Percentiles rank a stretch among this genome's conserved stretches.
These are phyloP conservation scores for Pseudocercospora crystallina DNA, from an alignment of 2,329 filamentous ascomycete genomes.

Conservation along the genomic window DNA sequence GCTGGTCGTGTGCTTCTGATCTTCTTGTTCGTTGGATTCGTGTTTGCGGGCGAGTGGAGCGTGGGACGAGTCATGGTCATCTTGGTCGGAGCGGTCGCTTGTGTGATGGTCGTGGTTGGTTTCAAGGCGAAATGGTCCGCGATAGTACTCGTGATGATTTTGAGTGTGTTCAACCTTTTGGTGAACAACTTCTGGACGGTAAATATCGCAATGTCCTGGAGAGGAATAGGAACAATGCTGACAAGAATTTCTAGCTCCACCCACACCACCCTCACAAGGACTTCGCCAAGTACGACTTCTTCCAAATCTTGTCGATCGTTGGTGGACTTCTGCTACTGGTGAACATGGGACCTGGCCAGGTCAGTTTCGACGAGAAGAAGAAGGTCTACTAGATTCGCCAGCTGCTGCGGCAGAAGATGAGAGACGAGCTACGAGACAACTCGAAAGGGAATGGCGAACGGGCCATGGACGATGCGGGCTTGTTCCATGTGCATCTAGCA, in stretches of 20 bases:
- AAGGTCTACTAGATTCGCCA: constrained; percentile 77
- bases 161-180: constrained; percentile 93
- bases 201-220: constrained; percentile 44
- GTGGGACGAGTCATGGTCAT: constrained; percentile 84
- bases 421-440: no score
- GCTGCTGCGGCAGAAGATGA: no score
- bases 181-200: constrained; percentile 99
- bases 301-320: constrained; percentile 98
- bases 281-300: constrained; percentile 99
- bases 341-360: constrained; percentile 96
- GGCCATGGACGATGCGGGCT: no score
- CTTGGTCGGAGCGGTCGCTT: constrained; percentile 81
- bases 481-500: no score
- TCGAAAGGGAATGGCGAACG: no score
- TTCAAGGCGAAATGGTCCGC: constrained; percentile 99
- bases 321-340: constrained; percentile 93
- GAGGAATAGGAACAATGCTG: neutral
- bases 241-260: constrained; percentile 66
- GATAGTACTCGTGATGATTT: constrained; percentile 87
- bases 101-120: constrained; percentile 96
- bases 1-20: constrained; percentile 93
- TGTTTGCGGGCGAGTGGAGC: constrained; percentile 92
- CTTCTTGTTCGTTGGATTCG: constrained; percentile 95
- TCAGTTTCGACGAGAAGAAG: constrained; percentile 99
- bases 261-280: constrained; percentile 99